Conservation (phyloP, 1,139 yeast genomes). For the Hemisphaericaspora xylofermentans region DNA sequence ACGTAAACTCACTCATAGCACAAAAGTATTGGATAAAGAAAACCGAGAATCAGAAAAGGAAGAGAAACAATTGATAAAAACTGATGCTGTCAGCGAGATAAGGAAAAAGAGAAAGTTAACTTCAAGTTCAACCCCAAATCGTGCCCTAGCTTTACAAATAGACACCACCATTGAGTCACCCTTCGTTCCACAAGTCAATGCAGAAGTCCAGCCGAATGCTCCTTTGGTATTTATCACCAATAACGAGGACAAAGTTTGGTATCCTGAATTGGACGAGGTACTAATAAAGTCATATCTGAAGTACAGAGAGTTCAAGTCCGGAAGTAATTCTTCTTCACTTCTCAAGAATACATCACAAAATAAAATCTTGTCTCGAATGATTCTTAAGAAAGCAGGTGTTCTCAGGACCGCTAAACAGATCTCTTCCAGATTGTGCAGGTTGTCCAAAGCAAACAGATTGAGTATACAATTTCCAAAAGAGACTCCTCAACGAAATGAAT, state of each 20-base stretch:
- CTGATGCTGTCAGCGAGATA: not conserved
- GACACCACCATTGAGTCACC: conserved; percentile 18
- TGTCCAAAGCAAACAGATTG: conserved; percentile 21
- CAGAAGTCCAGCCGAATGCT: not conserved
- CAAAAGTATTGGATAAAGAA: conserved; percentile 1
- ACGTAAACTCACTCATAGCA: conserved; percentile 18
- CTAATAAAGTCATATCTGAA: conserved; percentile 38
- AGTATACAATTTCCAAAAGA: conserved; percentile 12
- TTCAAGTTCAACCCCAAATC: conserved; percentile 35
- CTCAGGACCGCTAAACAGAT: conserved; percentile 42
- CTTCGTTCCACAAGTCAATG: not conserved
- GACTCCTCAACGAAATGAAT: conserved; percentile 13
- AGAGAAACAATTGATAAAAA: not conserved
- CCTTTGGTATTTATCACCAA: conserved; percentile 5
- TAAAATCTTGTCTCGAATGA: conserved; percentile 43
- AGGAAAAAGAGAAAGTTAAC: conserved; percentile 11
- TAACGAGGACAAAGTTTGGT: conserved; percentile 36
- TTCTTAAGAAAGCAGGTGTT: conserved; percentile 37
- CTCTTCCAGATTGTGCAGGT: conserved; percentile 32
- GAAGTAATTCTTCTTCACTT: conserved; percentile 22
- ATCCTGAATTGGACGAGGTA: conserved; percentile 35
- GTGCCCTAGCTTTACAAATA: conserved; percentile 38
- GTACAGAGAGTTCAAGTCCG: conserved; percentile 34
- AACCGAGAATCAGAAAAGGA: not conserved
- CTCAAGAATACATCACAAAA: conserved; percentile 41